Evolutionary conservation across 768 basidiomycete species (phyloP).

Genomic region (Lactarius indigo): DNA sequence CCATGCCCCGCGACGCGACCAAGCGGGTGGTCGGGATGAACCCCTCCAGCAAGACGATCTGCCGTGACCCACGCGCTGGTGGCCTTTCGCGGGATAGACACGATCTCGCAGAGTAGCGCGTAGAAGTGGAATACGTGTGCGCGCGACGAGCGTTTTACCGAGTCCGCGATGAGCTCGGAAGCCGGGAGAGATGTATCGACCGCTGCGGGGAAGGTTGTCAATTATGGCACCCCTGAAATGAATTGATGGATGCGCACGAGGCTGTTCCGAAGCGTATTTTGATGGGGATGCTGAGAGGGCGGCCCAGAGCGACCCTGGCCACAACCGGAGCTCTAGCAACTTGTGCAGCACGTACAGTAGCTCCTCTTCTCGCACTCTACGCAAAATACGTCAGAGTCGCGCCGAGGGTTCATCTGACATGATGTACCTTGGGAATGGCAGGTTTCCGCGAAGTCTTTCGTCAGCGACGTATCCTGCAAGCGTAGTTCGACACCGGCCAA

Average conservation of each 20-base stretch:
- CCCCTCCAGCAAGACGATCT: slow-evolving; percentile 16
- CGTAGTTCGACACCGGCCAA: slow-evolving; percentile 69
- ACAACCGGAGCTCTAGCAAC: slow-evolving; percentile 66
- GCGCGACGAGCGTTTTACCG: slow-evolving; percentile 67
- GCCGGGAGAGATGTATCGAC: slow-evolving; percentile 47
- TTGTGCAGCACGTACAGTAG: slow-evolving; percentile 79
- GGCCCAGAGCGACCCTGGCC: slow-evolving; percentile 75
- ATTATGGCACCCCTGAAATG: background rate
- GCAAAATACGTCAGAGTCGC: background rate
- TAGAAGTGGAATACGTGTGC: slow-evolving; percentile 93
- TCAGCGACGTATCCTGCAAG: slow-evolving; percentile 80
- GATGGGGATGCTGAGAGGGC: slow-evolving; percentile 66
- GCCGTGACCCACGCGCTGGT: slow-evolving; percentile 62
- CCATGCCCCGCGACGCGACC: background rate
- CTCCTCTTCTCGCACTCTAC: slow-evolving; percentile 84
- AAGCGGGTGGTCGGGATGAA: background rate
- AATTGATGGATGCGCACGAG: slow-evolving; percentile 42
- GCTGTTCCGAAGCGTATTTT: slow-evolving; percentile 49
- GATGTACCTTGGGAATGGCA: slow-evolving; percentile 81
- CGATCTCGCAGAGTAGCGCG: slow-evolving; percentile 71
- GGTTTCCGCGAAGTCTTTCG: slow-evolving; percentile 73
- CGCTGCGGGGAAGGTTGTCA: slow-evolving; percentile 22
- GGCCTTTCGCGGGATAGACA: slow-evolving; percentile 61
- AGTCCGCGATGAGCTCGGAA: slow-evolving; percentile 59
- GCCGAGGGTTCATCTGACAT: background rate